Conservation (phyloP, 176 grass and related monocot species). For the Eragrostis nindensis region DNA sequence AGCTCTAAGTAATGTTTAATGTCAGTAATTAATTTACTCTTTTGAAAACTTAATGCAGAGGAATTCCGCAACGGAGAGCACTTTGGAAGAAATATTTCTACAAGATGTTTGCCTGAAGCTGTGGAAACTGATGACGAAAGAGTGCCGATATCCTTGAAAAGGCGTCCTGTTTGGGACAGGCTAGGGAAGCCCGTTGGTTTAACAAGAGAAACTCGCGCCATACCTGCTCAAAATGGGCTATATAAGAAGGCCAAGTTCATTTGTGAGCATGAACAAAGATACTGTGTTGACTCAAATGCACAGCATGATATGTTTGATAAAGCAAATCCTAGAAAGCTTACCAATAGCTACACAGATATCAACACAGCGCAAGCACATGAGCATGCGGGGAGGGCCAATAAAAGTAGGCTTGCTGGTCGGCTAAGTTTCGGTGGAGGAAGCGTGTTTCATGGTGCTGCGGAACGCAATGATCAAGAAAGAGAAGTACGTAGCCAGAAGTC, state of each 20-base stretch:
- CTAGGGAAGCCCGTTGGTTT: conserved; percentile 55
- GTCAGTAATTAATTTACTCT: neutral
- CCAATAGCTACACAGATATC: conserved; percentile 26
- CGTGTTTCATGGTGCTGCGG: conserved; percentile 27
- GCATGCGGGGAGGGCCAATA: conserved; percentile 35
- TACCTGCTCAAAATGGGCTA: conserved; percentile 40
- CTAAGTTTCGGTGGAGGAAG: conserved; percentile 42
- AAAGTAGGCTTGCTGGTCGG: conserved; percentile 53
- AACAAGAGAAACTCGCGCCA: conserved; percentile 31
- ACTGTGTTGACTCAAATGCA: conserved; percentile 29
- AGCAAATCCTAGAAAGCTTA: conserved; percentile 30
- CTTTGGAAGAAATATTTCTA: conserved; percentile 39
- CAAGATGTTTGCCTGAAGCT: conserved; percentile 46
- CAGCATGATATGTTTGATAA: conserved; percentile 40
- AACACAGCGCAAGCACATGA: conserved; percentile 25
- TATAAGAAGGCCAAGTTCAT: conserved; percentile 49
- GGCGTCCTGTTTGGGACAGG: conserved; percentile 74
- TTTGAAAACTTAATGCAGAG: conserved; percentile 47
- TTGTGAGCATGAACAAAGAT: conserved; percentile 43
- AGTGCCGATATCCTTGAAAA: conserved; percentile 38
- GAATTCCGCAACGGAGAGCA: conserved; percentile 31
- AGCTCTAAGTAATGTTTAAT: neutral
- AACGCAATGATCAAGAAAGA: conserved; percentile 47
- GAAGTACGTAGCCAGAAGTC: conserved; percentile 44
- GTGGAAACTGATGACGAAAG: conserved; percentile 32